Conservation (phyloP, 768 basidiomycete species). For the Agaricus bisporus region DNA sequence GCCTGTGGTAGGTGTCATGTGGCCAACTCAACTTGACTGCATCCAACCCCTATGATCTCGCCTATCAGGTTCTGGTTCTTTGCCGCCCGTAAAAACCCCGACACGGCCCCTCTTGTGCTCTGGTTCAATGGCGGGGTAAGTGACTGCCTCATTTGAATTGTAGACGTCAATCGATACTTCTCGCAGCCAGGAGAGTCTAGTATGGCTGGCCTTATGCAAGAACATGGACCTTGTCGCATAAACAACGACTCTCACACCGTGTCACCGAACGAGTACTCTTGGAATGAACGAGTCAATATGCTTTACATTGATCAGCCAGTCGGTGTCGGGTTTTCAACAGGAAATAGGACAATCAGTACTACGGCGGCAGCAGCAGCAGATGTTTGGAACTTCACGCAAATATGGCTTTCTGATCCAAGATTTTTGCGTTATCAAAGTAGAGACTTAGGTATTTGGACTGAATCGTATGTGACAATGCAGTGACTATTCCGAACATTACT, state of each 20-base stretch:
- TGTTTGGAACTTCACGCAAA: slow-evolving; percentile 58
- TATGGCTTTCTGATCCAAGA: slow-evolving; percentile 49
- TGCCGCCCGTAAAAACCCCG: slow-evolving; percentile 51
- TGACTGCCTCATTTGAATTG: neutral
- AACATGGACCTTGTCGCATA: slow-evolving; percentile 68
- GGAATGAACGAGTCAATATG: slow-evolving; percentile 52
- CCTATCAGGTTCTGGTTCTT: slow-evolving; percentile 62
- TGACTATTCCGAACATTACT: neutral
- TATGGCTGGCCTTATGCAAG: slow-evolving; percentile 66
- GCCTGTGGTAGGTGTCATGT: slow-evolving; percentile 39
- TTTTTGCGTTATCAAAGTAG: slow-evolving; percentile 40
- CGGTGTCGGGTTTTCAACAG: slow-evolving; percentile 59
- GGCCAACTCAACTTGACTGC: neutral
- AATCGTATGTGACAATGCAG: slow-evolving; percentile 34
- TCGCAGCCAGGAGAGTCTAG: slow-evolving; percentile 47
- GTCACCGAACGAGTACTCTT: slow-evolving; percentile 47
- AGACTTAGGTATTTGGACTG: slow-evolving; percentile 57
- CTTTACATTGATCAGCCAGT: slow-evolving; percentile 61
- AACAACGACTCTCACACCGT: slow-evolving; percentile 47
- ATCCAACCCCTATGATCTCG: neutral
- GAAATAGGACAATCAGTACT: slow-evolving; percentile 40
- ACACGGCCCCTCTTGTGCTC: slow-evolving; percentile 54
- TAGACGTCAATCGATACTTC: neutral
- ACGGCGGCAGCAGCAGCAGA: slow-evolving; percentile 49
- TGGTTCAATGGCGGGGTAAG: slow-evolving; percentile 64